Conservation (phyloP, 2,329 filamentous ascomycete genomes). For the Ophiostoma angusticollis region DNA sequence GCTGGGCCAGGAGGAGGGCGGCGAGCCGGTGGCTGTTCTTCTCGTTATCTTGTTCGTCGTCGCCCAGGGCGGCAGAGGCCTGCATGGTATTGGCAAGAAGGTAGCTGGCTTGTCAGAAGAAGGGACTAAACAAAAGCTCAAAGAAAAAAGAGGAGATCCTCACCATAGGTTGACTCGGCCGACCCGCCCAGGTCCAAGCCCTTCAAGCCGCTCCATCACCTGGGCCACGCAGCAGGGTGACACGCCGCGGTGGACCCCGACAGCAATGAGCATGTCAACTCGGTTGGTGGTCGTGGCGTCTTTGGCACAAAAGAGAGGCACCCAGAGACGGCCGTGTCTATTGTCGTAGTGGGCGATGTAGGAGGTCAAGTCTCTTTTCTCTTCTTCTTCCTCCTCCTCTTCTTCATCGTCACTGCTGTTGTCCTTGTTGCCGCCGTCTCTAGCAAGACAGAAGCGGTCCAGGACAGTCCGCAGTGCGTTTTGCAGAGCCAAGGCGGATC, state of each 20-base stretch:
- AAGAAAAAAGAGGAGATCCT: no score
- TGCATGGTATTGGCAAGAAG: conserved; percentile 50
- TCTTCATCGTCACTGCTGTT: background rate
- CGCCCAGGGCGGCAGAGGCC: no score
- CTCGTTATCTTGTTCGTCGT: no score
- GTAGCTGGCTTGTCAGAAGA: conserved; percentile 29
- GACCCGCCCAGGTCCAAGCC: no score
- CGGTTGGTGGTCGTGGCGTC: conserved; percentile 18
- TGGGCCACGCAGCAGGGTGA: conserved; percentile 34
- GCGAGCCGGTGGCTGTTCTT: conserved; percentile 45
- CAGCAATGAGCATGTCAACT: conserved; percentile 46
- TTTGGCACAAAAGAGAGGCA: conserved; percentile 33
- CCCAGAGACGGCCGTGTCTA: no score
- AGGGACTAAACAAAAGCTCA: background rate
- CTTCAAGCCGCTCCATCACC: conserved; percentile 40
- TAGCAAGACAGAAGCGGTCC: conserved; percentile 34
- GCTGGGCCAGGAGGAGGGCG: conserved; percentile 44
- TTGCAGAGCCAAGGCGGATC: conserved; percentile 40
- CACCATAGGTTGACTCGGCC: no score
- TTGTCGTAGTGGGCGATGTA: background rate
- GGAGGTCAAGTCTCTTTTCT: background rate
- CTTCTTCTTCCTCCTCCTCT: background rate
- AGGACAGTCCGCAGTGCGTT: conserved; percentile 44
- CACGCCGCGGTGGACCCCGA: conserved; percentile 44
- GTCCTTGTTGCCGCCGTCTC: background rate